Conservation (phyloP, 2,329 filamentous ascomycete genomes). For the Pseudocercospora pini-densiflorae region DNA sequence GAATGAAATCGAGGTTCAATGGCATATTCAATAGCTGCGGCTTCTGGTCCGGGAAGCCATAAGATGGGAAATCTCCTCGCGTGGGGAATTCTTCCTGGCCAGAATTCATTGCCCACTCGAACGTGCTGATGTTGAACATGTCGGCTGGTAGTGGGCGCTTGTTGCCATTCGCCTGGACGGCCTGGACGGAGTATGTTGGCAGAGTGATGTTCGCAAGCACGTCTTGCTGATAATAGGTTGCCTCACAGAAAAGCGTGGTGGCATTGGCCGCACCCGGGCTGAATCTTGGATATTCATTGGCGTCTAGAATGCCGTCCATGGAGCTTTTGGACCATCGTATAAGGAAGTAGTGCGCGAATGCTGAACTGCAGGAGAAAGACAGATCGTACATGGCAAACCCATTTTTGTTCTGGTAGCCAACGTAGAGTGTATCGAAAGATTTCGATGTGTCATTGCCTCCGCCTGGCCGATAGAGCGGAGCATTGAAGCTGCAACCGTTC, state of each 20-base stretch:
- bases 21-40: slow-evolving; percentile 27
- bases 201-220: slow-evolving; percentile 48
- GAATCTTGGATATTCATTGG: background rate
- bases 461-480: slow-evolving; percentile 39
- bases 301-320: background rate
- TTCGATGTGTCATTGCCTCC: slow-evolving; percentile 40
- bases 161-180: slow-evolving; percentile 22
- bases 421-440: slow-evolving; percentile 43
- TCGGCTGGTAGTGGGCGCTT: slow-evolving; percentile 33
- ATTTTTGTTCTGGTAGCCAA: slow-evolving; percentile 48
- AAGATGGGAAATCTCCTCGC: slow-evolving; percentile 28
- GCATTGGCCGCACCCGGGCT: slow-evolving; percentile 7
- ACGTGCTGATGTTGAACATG: slow-evolving; percentile 39
- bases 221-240: slow-evolving; percentile 52
- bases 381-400: slow-evolving; percentile 41
- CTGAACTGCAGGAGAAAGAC: slow-evolving; percentile 15
- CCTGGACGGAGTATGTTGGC: slow-evolving; percentile 30
- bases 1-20: slow-evolving; percentile 33
- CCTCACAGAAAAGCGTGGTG: slow-evolving; percentile 50
- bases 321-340: slow-evolving; percentile 35
- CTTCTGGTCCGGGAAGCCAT: slow-evolving; percentile 29
- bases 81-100: slow-evolving; percentile 19
- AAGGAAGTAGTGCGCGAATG: slow-evolving; percentile 47
- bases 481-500: slow-evolving; percentile 33
- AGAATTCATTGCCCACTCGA: slow-evolving; percentile 44